A percentile compares a stretch with the other conserved stretches of the same genome.
Evolutionary conservation across 495 filamentous ascomycete species (phyloP).

Genomic region (Gamarada debralockiae): DNA sequence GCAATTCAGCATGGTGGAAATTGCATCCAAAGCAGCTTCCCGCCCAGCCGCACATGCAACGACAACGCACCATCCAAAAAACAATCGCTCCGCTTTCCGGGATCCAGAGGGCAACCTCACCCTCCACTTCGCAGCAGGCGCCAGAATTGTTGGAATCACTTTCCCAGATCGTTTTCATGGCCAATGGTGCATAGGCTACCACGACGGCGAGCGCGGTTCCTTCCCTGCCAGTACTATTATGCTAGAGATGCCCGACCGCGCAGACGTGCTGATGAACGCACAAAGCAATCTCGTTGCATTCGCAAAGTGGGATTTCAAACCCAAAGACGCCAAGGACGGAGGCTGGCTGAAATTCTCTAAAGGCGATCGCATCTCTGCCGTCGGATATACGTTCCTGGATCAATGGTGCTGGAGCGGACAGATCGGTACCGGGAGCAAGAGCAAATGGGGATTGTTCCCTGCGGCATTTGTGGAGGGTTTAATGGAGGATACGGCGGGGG

Average conservation of each 20-base stretch:
- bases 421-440: conserved; percentile 29
- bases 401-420: conserved; percentile 46
- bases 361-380: conserved; percentile 37
- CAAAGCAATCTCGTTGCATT: conserved; percentile 32
- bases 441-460: conserved; percentile 40
- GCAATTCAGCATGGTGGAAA: conserved; percentile 25
- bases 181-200: conserved; percentile 41
- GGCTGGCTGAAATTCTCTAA: conserved; percentile 39
- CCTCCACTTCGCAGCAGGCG: conserved; percentile 39
- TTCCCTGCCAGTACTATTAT: conserved; percentile 36
- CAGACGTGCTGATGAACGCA: conserved; percentile 32
- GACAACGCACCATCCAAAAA: conserved; percentile 30
- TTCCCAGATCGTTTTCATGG: conserved; percentile 42
- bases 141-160: conserved; percentile 37
- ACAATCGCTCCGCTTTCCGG: conserved; percentile 23
- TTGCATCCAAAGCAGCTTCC: conserved; percentile 27
- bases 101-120: conserved; percentile 34
- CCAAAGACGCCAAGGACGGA: conserved; percentile 32
- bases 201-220: conserved; percentile 39
- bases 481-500: conserved; percentile 1
- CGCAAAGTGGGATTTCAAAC: conserved; percentile 41
- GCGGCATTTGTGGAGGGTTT: conserved; percentile 23
- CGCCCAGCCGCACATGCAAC: conserved; percentile 30
- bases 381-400: conserved; percentile 28
- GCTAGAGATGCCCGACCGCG: conserved; percentile 30